Percentiles rank a stretch among this genome's conserved stretches.
Conservation (phyloP, 176 grass and related monocot genomes). For the Aegilops sharonensis region DNA sequence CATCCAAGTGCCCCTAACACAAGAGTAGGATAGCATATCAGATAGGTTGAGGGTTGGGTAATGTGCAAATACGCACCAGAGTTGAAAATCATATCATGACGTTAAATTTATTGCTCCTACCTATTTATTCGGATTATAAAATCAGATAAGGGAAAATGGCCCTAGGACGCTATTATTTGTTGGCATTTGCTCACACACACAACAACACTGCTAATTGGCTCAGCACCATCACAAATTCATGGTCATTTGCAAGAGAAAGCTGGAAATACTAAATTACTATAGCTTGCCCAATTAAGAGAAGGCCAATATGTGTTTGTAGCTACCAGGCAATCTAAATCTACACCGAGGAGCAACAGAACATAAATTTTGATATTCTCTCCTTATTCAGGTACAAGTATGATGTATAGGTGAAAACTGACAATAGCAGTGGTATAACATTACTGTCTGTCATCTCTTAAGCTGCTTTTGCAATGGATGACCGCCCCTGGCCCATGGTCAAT, state of each 20-base stretch:
- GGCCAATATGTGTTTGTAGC: background rate
- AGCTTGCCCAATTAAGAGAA: background rate
- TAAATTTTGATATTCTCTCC: background rate
- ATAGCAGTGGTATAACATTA: background rate
- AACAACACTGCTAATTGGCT: background rate
- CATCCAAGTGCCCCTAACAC: conserved; percentile 68
- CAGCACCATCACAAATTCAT: background rate
- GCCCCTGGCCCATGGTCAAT: background rate
- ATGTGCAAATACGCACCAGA: background rate
- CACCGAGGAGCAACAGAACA: background rate
- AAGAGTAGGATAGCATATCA: conserved; percentile 11
- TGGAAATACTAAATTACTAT: background rate
- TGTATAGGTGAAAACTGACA: background rate
- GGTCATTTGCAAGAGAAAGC: background rate
- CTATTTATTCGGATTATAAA: background rate
- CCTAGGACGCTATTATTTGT: background rate
- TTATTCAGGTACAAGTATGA: background rate
- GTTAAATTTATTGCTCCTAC: background rate
- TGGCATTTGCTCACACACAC: background rate
- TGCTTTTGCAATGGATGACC: background rate
- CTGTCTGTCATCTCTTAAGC: background rate
- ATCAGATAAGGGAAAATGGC: background rate
- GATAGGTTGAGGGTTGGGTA: background rate
- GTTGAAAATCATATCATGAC: background rate
- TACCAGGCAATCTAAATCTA: background rate